A percentile compares a stretch with the other conserved stretches of the same genome.
These are phyloP conservation scores for Trichoderma gamsii DNA, from an alignment of 495 filamentous ascomycete species.

Conservation along the genomic window DNA sequence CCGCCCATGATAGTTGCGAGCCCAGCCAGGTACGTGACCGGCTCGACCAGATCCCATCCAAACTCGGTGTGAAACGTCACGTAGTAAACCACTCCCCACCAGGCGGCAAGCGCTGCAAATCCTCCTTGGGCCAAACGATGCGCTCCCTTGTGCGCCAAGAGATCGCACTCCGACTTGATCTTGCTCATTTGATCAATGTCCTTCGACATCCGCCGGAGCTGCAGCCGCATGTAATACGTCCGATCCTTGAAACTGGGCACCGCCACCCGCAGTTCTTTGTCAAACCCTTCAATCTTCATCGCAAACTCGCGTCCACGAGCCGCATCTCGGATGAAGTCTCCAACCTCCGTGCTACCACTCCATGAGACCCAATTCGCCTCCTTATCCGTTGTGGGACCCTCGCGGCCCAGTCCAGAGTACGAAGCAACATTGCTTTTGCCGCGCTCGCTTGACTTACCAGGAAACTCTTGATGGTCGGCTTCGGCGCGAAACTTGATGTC, in stretches of 20 bases:
- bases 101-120: slow-evolving; percentile 61
- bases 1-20: slow-evolving; percentile 78
- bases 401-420: slow-evolving; percentile 55
- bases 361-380: slow-evolving; percentile 72
- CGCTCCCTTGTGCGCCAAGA: slow-evolving; percentile 65
- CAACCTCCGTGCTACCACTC: slow-evolving; percentile 83
- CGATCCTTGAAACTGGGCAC: slow-evolving; percentile 86
- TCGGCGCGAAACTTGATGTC: slow-evolving; percentile 75
- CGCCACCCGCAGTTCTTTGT: slow-evolving; percentile 62
- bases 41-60: slow-evolving; percentile 91
- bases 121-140: slow-evolving; percentile 76
- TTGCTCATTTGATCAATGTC: slow-evolving; percentile 59
- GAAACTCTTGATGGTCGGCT: slow-evolving; percentile 47
- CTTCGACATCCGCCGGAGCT: slow-evolving; percentile 64
- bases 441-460: slow-evolving; percentile 22
- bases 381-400: slow-evolving; percentile 32
- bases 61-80: slow-evolving; percentile 71
- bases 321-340: slow-evolving; percentile 92
- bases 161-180: slow-evolving; percentile 78
- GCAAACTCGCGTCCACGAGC: slow-evolving; percentile 77
- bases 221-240: slow-evolving; percentile 75
- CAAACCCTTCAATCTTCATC: slow-evolving; percentile 70
- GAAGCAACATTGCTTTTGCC: slow-evolving; percentile 43
- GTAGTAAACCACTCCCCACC: slow-evolving; percentile 75
- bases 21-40: slow-evolving; percentile 81